Evolutionary conservation across 805 yeast genomes (phyloP), one percentile per base, ranked within the genome.

Genomic region (Ogataea zsoltii): DNA sequence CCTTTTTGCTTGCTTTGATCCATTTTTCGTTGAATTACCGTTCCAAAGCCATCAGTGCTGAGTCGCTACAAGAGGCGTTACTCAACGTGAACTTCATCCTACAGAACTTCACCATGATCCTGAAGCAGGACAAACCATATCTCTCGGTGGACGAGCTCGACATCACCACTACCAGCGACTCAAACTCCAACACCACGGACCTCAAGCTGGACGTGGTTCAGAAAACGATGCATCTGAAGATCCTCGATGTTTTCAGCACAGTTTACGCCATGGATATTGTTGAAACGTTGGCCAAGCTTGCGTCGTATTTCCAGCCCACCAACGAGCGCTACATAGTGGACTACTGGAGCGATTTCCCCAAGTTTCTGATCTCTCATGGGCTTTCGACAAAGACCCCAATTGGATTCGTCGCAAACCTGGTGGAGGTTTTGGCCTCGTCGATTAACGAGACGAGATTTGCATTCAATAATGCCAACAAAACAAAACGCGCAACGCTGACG

Each of bases 1-100:
- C 94, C 1, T 84, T 81, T 57, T 51, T 86, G 12, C 57, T 84
- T 2, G 71, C 85, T 0, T 54, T 86, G 32, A 65, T 85, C 31
- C 80, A 80, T 53, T 77, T 78, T 41, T 57, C 80, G 1, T 61
- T 84, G 5, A 71, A 63, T 16, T 87, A 81, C 62, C 70, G 87
- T 56, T 83, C 87, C 1, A 76, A 77, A 45, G 90, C 92, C 0
- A 70, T 83, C 1, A 68, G 67, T 16, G 62, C 56, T 30, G 55
- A 59, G 12, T 66, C 74, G 18, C 65, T 70, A 53, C 70, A 56
- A 40, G 57, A 57, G 32, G 44, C 63, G 2, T 55, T 69, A 9
- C 50, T 50, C 2, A 60, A 65, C 39, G 53, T 57, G 4, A 53
- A 61, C 29, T 63, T 29, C 21, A 44, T 63, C n/a, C 34, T 64